phyloP scores from a whole-genome alignment of 768 basidiomycete species.

The Boletellus sp. region DNA sequence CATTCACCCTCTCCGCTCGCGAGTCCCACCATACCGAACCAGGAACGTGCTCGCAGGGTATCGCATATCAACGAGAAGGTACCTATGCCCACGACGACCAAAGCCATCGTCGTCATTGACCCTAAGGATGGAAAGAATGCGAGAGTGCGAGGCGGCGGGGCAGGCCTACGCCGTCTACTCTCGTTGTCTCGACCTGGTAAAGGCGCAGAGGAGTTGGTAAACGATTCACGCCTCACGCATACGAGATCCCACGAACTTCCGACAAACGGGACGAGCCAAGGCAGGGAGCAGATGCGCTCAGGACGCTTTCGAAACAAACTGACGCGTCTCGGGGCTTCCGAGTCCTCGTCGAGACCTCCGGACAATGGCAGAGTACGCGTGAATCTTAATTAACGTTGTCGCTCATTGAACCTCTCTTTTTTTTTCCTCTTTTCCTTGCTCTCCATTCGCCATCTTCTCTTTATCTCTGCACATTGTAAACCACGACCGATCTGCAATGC shows the following conservation, averaged over 20 bases:
- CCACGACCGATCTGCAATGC: slow-evolving; percentile 22
- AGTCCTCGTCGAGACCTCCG: slow-evolving; percentile 28
- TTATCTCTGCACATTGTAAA: slow-evolving; percentile 28
- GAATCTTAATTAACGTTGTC: slow-evolving; percentile 30
- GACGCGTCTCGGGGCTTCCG: slow-evolving; percentile 25
- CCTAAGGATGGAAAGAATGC: slow-evolving; percentile 42
- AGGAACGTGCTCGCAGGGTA: slow-evolving; percentile 27
- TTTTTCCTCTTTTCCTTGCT: background rate
- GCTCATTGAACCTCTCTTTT: slow-evolving; percentile 15
- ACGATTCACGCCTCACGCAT: slow-evolving; percentile 23
- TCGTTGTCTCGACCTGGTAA: slow-evolving; percentile 31
- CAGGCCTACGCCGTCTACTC: slow-evolving; percentile 31
- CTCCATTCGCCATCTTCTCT: slow-evolving; percentile 2
- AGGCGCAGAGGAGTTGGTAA: slow-evolving; percentile 28
- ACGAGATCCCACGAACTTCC: slow-evolving; percentile 27
- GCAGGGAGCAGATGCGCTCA: slow-evolving; percentile 20
- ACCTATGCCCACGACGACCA: slow-evolving; percentile 49
- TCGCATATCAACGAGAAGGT: slow-evolving; percentile 27
- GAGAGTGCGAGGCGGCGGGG: slow-evolving; percentile 26
- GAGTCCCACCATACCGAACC: slow-evolving; percentile 28
- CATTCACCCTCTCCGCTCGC: slow-evolving; percentile 21
- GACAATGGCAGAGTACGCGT: slow-evolving; percentile 35
- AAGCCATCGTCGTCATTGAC: slow-evolving; percentile 60
- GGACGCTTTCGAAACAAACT: slow-evolving; percentile 30
- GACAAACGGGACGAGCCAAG: slow-evolving; percentile 17